Conservation (phyloP, 305 asterid species). For the Salvia sclarea region DNA sequence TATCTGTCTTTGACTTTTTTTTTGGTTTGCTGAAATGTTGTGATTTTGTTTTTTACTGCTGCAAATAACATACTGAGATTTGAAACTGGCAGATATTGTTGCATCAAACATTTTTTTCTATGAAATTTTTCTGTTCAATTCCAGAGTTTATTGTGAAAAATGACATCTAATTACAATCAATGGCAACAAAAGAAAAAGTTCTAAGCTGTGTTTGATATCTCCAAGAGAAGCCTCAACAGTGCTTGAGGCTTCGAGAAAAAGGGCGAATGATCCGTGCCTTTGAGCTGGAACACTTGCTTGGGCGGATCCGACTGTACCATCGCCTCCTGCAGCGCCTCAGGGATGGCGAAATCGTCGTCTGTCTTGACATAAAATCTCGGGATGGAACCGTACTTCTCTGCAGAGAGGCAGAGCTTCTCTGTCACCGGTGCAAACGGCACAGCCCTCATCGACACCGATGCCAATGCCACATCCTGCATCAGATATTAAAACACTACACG, state of each 20-base stretch:
- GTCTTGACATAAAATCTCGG: slow-evolving; percentile 53
- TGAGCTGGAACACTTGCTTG: slow-evolving; percentile 42
- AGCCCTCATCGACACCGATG: slow-evolving; percentile 54
- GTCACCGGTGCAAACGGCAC: slow-evolving; percentile 54
- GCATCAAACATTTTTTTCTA: neutral
- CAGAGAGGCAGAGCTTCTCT: slow-evolving; percentile 46
- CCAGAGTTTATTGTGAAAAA: neutral
- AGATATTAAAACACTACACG: neutral
- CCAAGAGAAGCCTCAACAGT: slow-evolving; percentile 40
- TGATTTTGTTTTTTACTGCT: slow-evolving; percentile 24
- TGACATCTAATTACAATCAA: slow-evolving; percentile 22
- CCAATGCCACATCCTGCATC: slow-evolving; percentile 55
- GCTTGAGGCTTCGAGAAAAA: slow-evolving; percentile 56
- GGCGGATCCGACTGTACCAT: slow-evolving; percentile 45
- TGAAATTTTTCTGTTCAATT: neutral
- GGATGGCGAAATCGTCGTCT: slow-evolving; percentile 47
- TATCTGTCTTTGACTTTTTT: slow-evolving; percentile 5
- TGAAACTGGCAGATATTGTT: slow-evolving; percentile 7
- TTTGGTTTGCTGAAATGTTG: slow-evolving; percentile 22
- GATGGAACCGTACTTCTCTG: slow-evolving; percentile 48
- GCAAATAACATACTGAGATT: slow-evolving; percentile 27
- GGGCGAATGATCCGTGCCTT: slow-evolving; percentile 53
- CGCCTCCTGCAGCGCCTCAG: slow-evolving; percentile 44
- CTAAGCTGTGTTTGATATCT: slow-evolving; percentile 34
- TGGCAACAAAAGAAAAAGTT: neutral